Evolutionary conservation across 176 grass and related monocot genomes (phyloP), one percentile per base, ranked within the genome.

Genomic region (Oryza meyeriana): DNA sequence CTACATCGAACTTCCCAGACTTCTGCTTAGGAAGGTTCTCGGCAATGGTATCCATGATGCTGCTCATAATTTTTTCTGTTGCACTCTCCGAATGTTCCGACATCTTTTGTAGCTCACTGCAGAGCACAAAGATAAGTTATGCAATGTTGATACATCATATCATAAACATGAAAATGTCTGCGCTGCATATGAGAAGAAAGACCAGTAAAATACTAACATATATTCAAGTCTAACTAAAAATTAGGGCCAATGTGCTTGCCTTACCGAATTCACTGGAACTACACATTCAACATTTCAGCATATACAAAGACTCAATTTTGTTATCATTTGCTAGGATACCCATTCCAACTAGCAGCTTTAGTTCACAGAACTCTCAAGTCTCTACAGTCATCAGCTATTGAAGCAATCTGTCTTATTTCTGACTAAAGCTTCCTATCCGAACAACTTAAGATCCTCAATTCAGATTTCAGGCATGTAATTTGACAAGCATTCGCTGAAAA

Each of bases 21-120:
- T 88, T 95, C 62, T 98, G 88, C 87, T 85, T 91, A 27, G 90
- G 88, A 71, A 91, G 78, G 64, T 62, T 93, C 5, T 98, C 90
- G 72, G 90, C 69, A 27, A 98, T 84, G 14, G 73, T 88, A 44
- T 93, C 92, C 22, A 90, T 85, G 61, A 95, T 89, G 55, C 81
- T 85, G 75, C 78, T 71, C 79, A 93, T 75, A 67, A 95, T 73
- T 57, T 93, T 98, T 85, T 90, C 92, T 69, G 90, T 71, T 61
- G 57, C 72, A 58, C 81, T 90, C 76, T 85, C 85, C 17, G 86
- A 47, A 64, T 85, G 82, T 68, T 93, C 90, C 2, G 84, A 14
- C 85, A 90, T 94, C 75, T 89, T 84, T 41, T 29, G 24, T 26
- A 77, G 57, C 72, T 72, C 58, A 11, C 79, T 89, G 42, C 42